Evolutionary conservation across 352 stramenopile species (phyloP), one percentile per base, ranked within the genome.

Genomic region (Globisporangium alternatum): DNA sequence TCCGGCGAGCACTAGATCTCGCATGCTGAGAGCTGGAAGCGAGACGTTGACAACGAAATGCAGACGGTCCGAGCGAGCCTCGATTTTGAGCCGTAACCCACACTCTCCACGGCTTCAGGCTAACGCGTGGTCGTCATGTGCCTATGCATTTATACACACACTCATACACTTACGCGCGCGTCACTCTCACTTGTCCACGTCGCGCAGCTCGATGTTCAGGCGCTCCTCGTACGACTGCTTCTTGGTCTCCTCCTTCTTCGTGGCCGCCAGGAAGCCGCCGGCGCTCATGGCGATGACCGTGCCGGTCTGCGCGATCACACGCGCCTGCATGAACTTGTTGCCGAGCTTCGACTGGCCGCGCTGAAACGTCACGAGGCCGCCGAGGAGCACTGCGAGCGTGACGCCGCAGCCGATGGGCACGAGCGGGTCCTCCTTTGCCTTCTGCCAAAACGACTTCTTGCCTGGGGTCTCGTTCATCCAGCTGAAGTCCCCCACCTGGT

Each of bases 321-420:
- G 83, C 48, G 83, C 84, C 62, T 91, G 83, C 86, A 95, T 95
- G 67, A 93, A 95, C 49, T 77, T 76, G 67, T 93, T 91, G 60
- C 81, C 76, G 43, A 91, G 76, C 68, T 89, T 88, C 49, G 84
- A 90, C 44, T 90, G 77, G 39, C 83, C 84, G 31, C 62, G 74
- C 52, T 89, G 72, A 55, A 95, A 95, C 25, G 86, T 90, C 39
- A 74, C 60, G 48, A 93, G 74, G 1, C 86, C 86, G 43, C 86
- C 86, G 3, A 86, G 30, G 35, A 95, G 72, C 65, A 95, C 78
- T 19, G 67, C 72, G 19, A 77, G 69, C 6, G 86, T 95, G 21
- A 83, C 49, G n/a, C 72, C 71, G 52, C 82, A 92, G 62, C 86
- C 86, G 13, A 91, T 41, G 2, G 86, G 86, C 62, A 95, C 86